Base-by-base conservation (phyloP, 2,329 filamentous ascomycete species). In the Colletotrichum euphorbiae region DNA sequence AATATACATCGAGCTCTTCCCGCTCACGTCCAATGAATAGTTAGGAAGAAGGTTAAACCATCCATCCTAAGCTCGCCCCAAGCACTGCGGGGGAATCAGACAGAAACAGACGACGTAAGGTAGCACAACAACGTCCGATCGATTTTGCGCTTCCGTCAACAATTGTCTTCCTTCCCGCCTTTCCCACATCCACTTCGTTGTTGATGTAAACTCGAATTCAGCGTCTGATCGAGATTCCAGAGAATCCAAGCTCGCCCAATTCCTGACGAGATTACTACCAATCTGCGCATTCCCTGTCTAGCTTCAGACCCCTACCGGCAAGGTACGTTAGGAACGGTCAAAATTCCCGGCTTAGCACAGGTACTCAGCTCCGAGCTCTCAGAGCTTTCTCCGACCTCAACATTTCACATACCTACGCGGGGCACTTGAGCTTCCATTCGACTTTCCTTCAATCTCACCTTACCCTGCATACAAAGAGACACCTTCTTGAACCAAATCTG, bases 241-340 rank as follows among this genome's bases (percentile, higher is more conserved):
- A 33, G 24, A 55, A 54, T 60, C 46, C 46, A 59, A 40, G 33
- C 36, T 65, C 31, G 46, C 40, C 28, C 43, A 60, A 59, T 64
- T 65, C 66, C 62, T 65, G 61, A 65, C 56, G 61, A 68, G 45
- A 65, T 68, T 68, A 60, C 54, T 60, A 42, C 66, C 21, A 60
- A 68, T 60, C 66, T 68, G 66, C 61, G 46, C 62, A 66, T 68
- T 68, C 66, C 54, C 65, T 65, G 66, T 28, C 33, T 68, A 68
- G 66, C 48, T 55, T 45, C 66, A 51, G 62, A 68, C 61, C 66
- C 66, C 61, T 68, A 68, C 66, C 66, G 46, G 40, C 55, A 28
- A 28, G 28, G 11, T 67, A 57, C 64, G 64, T 57, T 67, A 67
- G 66, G 54, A 60, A 68, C 65, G 66, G 61, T 43, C 60, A 48